Evolutionary conservation across 2,329 filamentous ascomycete genomes (phyloP), one percentile per base, ranked within the genome.

Genomic region (Macroventuria anomochaeta): DNA sequence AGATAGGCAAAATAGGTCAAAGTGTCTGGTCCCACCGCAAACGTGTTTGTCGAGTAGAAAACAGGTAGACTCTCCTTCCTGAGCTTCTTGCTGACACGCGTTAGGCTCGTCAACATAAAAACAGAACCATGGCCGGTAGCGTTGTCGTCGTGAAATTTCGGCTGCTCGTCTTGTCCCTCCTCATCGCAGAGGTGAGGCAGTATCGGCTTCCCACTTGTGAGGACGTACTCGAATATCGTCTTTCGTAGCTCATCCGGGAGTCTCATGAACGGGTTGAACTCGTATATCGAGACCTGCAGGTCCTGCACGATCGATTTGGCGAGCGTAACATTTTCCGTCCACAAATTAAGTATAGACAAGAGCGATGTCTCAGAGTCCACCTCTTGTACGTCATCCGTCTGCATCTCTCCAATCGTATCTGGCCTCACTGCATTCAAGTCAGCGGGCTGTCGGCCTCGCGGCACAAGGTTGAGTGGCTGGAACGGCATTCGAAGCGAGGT

Each of bases 91-190:
- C 25, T 43, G 10, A 21, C 43, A 13, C 50, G 38, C 5, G 50
- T 48, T 0, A 53, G 20, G 39, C 13, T 18, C 20, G 25, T 40
- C 7, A 43, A 17, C 1, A 3, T 5, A 4, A 20, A 28, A 2
- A 37, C 11, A 5, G 31, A 41, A 3, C 17, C 8, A 18, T 53
- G 43, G 37, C 7, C 7, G 6, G n/a, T 7, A 4, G 11, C 13
- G 33, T 53, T 43, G 23, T 18, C 26, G 33, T 53, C 50, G 26
- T 53, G 50, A 17, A 53, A 53, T 8, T 18, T 26, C 3, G 46
- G 46, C 6, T 8, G 1, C 6, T 11, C 3, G 7, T 5, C 1
- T 25, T 17, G 1, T 3, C 15, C 13, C 1, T 3, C 6, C 6
- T 17, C 5, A 8, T 34, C 15, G 42, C 50, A 53, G 32, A 47